Evolutionary conservation across 2,329 filamentous ascomycete genomes (phyloP).

Genomic region (Penicillium sp.): DNA sequence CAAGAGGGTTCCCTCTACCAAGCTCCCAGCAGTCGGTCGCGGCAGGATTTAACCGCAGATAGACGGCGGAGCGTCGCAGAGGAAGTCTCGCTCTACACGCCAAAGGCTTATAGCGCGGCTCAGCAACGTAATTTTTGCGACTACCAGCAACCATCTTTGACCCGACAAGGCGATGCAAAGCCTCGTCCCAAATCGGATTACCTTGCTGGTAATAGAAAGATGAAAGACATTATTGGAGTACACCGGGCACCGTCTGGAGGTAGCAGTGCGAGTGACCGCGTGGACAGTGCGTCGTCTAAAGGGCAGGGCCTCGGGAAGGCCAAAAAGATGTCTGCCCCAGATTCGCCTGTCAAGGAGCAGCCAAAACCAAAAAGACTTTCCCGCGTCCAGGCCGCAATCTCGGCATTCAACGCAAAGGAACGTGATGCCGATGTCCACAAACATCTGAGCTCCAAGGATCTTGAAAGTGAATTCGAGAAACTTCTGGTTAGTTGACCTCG

Average conservation of each 20-base stretch:
- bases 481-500: slow-evolving; percentile 55
- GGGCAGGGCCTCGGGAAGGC: slow-evolving; percentile 22
- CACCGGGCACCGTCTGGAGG: slow-evolving; percentile 33
- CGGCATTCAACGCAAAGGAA: slow-evolving; percentile 60
- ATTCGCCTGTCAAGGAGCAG: slow-evolving; percentile 36
- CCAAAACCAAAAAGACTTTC: slow-evolving; percentile 51
- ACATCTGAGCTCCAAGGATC: slow-evolving; percentile 53
- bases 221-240: slow-evolving; percentile 37
- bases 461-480: slow-evolving; percentile 65
- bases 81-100: slow-evolving; percentile 62
- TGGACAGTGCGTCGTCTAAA: slow-evolving; percentile 23
- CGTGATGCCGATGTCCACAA: slow-evolving; percentile 49
- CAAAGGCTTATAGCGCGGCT: slow-evolving; percentile 60
- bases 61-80: slow-evolving; percentile 52
- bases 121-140: slow-evolving; percentile 65
- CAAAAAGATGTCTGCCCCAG: slow-evolving; percentile 36
- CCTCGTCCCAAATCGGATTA: slow-evolving; percentile 56
- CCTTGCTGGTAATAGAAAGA: slow-evolving; percentile 45
- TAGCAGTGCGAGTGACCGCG: slow-evolving; percentile 4
- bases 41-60: slow-evolving; percentile 45
- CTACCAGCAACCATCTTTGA: slow-evolving; percentile 50
- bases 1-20: slow-evolving; percentile 61
- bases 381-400: slow-evolving; percentile 66
- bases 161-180: slow-evolving; percentile 43
- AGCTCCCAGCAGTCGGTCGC: slow-evolving; percentile 35